These are phyloP conservation scores for Carpinus fangiana DNA, from an alignment of 306 rosid species.

Conservation along the genomic window DNA sequence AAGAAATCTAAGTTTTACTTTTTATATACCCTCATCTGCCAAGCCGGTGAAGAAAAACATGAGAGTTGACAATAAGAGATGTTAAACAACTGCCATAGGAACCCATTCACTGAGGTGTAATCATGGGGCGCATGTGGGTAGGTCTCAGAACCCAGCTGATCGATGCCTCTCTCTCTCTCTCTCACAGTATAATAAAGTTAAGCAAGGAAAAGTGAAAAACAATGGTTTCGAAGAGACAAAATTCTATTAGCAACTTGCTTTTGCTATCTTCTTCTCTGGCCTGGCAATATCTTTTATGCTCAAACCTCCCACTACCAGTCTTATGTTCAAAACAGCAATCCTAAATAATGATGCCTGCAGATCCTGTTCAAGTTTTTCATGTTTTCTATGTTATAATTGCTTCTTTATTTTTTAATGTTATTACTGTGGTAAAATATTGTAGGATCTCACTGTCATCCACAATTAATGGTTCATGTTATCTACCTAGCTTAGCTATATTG, in stretches of 20 bases:
- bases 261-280: slow-evolving; percentile 38
- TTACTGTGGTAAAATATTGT: too few species aligned
- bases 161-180: slow-evolving; percentile 22
- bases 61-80: slow-evolving; percentile 44
- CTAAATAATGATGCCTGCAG: slow-evolving; percentile 1
- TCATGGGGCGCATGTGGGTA: slow-evolving; percentile 74
- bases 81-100: slow-evolving; percentile 36
- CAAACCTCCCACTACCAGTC: slow-evolving; percentile 27
- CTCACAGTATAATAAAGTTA: slow-evolving; percentile 1
- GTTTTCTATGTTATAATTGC: not conserved
- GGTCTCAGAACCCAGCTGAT: slow-evolving; percentile 40
- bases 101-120: slow-evolving; percentile 60
- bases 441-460: too few species aligned
- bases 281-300: slow-evolving; percentile 51
- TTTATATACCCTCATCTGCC: slow-evolving; percentile 16
- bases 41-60: slow-evolving; percentile 38
- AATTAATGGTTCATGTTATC: too few species aligned
- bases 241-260: slow-evolving; percentile 33
- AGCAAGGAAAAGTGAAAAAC: not conserved
- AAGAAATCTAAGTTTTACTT: slow-evolving; percentile 14
- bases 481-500: too few species aligned
- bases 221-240: slow-evolving; percentile 28
- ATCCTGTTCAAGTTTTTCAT: slow-evolving; percentile 18
- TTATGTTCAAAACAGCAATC: slow-evolving; percentile 17
- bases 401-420: slow-evolving; percentile 12